Base-by-base conservation (phyloP, 495 filamentous ascomycete genomes). In the Hypoxylon fuscum region DNA sequence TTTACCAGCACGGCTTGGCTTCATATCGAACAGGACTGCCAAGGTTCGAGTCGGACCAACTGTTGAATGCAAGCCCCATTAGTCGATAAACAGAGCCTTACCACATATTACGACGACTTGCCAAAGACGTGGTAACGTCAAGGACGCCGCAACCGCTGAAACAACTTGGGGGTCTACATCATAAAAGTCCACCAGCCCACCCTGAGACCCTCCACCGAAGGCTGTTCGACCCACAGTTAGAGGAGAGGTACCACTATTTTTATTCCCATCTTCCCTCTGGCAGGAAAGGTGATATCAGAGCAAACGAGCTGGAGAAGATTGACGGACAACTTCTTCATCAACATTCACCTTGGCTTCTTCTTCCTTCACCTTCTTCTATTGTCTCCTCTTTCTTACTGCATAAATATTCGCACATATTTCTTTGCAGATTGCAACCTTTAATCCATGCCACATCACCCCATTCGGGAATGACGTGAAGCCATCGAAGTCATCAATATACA, bases 231-330 rank as follows among this genome's bases (percentile, higher is more conserved):
- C 62, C 62, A 61, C 62, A 42, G 45, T 56, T 48, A 52, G 46
- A 47, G 27, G 62, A 53, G 43, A 29, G 38, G 51, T 17, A 34
- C 62, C 62, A 59, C 50, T 65, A n/a, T 43, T 59, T 50, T 38
- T 23, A 3, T 40, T 35, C 22, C 34, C n/a, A 50, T 46, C 48
- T 59, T 43, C 9, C 40, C 35, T 53, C 48, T 42, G 48, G 34
- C 21, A 49, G 54, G 43, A 54, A 48, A 58, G 52, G 62, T 64
- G 62, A 64, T 64, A 64, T 64, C 62, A 59, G 21, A 62, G n/a
- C n/a, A n/a, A n/a, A 4, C 49, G 32, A 48, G 12, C 37, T 50
- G 17, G 17, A 48, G 50, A 52, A 43, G 53, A 32, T 8, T 31
- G 42, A 54, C 25, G 23, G 22, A 29, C n/a, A 61, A 35, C 32